These are phyloP conservation scores for Pleurotus citrinopileatus DNA, from an alignment of 768 basidiomycete genomes.

Conservation along the genomic window DNA sequence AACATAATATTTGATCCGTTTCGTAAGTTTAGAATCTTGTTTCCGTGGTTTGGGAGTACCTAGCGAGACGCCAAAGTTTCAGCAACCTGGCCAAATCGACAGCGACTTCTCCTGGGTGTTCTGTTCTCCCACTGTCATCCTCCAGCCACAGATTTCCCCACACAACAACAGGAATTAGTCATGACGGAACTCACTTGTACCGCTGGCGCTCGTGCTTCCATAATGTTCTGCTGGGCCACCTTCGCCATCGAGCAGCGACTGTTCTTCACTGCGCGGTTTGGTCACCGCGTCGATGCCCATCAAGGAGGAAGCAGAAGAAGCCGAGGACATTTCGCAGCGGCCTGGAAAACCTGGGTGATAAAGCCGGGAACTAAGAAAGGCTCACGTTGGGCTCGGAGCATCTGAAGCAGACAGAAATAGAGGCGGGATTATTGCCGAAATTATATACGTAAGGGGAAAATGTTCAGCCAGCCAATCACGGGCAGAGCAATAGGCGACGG, in stretches of 20 bases:
- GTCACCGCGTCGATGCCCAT: constrained; percentile 6
- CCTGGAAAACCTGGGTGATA: background rate
- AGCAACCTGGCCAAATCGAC: background rate
- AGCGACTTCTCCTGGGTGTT: background rate
- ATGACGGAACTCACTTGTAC: background rate
- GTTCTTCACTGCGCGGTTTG: background rate
- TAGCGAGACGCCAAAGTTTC: background rate
- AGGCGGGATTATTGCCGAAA: background rate
- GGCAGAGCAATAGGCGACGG: background rate
- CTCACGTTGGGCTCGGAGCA: constrained; percentile 3
- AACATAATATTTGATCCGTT: constrained; percentile 68
- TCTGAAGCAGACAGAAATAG: constrained; percentile 1
- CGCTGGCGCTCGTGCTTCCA: background rate
- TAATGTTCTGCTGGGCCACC: background rate
- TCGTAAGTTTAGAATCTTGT: constrained; percentile 32
- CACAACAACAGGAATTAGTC: background rate
- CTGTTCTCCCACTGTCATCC: background rate
- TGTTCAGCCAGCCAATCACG: background rate
- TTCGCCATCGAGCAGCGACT: constrained; percentile 2
- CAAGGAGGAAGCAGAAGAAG: constrained; percentile 3
- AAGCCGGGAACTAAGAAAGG: background rate
- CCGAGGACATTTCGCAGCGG: constrained; percentile 4
- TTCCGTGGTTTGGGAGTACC: constrained; percentile 7
- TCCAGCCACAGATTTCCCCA: background rate
- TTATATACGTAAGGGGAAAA: background rate